Evolutionary conservation across 1,284 basidiomycete species (phyloP).

Genomic region (Cerrena zonata): DNA sequence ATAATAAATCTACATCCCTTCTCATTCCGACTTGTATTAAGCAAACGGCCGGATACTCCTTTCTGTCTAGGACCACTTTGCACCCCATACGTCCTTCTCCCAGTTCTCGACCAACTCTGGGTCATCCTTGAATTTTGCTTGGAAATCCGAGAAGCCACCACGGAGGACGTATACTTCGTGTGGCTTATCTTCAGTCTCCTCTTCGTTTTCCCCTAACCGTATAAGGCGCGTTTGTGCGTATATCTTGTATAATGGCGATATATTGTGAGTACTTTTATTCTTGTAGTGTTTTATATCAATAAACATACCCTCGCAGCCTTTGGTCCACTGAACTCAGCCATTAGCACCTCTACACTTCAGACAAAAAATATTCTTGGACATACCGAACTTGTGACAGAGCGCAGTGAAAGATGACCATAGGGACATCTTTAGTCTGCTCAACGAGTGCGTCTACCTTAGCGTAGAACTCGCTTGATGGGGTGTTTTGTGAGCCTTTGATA

Average conservation of each 20-base stretch:
- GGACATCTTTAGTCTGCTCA: conserved; percentile 53
- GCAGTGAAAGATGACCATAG: conserved; percentile 70
- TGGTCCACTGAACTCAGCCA: conserved; percentile 48
- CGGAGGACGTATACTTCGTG: conserved; percentile 60
- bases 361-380: conserved; percentile 20
- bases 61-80: conserved; percentile 7
- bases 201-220: conserved; percentile 25
- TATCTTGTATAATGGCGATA: conserved; percentile 36
- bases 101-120: conserved; percentile 69
- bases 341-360: neutral
- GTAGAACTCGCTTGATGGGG: conserved; percentile 57
- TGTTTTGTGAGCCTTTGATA: conserved; percentile 56
- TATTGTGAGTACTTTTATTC: neutral
- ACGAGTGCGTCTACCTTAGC: conserved; percentile 53
- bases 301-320: conserved; percentile 61
- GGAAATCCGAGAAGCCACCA: conserved; percentile 69
- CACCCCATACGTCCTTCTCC: conserved; percentile 55
- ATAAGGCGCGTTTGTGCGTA: conserved; percentile 55
- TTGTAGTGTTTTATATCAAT: neutral
- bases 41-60: neutral
- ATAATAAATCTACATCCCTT: neutral
- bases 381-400: conserved; percentile 68
- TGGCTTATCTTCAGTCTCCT: conserved; percentile 33
- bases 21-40: neutral
- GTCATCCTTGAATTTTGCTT: conserved; percentile 65